Base-by-base conservation (phyloP, 345 rosid genomes). In the Populus alba region DNA sequence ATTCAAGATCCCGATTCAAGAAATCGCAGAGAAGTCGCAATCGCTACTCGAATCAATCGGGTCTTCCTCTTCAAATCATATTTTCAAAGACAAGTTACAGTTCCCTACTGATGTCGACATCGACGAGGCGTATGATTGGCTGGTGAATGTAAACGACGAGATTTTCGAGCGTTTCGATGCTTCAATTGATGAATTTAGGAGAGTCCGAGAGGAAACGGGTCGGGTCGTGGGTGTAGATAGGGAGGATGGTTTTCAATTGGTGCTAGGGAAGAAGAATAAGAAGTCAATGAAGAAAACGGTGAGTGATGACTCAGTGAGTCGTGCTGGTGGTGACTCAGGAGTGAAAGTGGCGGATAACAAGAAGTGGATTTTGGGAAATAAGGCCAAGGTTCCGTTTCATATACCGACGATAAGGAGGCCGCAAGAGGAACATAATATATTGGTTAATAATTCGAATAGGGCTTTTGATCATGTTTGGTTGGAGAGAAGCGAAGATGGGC, bases 401-500 rank as follows among this genome's bases (percentile, higher is more conserved):
- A 72, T 90, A 59, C 81, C 94, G 53, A 84, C 93, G 9, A 86
- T 95, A 81, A 85, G 73, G 80, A 92, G 80, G 81, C 96, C 99
- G 22, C 99, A 95, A 75, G 91, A 91, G 15, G 97, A 86, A 80
- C 88, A 83, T 81, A 90, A 69, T 27, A 92, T 93, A 70, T 47
- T 82, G 75, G 95, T 90, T 66, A 85, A 95, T 81, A 95, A 95
- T 75, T 71, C 84, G 3, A 93, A 91, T 85, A 80, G 75, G 77
- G 92, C 92, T 0, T 93, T 95, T 78, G 87, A 90, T 41, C 99
- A 95, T 84, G 89, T 92, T 77, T 92, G 92, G 97, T 69, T 95
- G 89, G 84, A 88, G 81, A 90, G 55, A 84, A 88, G 85, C 73
- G 96, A 89, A n/a, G 95, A 93, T n/a, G 89, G 83, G 51, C 79